Conservation (phyloP, 345 rosid species). For the Garcia nutans region DNA sequence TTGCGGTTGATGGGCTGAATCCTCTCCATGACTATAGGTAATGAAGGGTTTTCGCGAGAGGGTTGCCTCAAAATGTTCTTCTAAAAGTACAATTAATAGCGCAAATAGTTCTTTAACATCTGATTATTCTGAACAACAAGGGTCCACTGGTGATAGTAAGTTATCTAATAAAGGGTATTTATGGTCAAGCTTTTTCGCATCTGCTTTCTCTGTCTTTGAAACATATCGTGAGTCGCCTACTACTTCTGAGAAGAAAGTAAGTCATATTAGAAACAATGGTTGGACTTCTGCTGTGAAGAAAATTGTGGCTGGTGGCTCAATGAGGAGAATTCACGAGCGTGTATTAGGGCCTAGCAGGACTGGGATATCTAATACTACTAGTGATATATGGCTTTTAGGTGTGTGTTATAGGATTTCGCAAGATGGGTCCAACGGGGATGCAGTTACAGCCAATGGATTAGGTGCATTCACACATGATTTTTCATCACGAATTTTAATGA, state of each 20-base stretch:
- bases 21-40: slow-evolving; percentile 17
- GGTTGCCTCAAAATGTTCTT: slow-evolving; percentile 46
- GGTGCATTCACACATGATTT: slow-evolving; percentile 63
- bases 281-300: slow-evolving; percentile 74
- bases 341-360: slow-evolving; percentile 67
- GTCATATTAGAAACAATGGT: slow-evolving; percentile 45
- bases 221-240: slow-evolving; percentile 45
- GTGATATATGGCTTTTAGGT: slow-evolving; percentile 89
- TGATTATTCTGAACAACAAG: slow-evolving; percentile 52
- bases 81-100: slow-evolving; percentile 38
- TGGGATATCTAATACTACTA: slow-evolving; percentile 58
- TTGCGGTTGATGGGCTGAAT: slow-evolving; percentile 16
- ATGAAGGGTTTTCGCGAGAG: slow-evolving; percentile 65
- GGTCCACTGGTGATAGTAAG: slow-evolving; percentile 42
- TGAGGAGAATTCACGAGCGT: slow-evolving; percentile 85
- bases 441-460: slow-evolving; percentile 40
- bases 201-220: slow-evolving; percentile 69
- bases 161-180: slow-evolving; percentile 42
- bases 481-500: slow-evolving; percentile 71
- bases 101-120: slow-evolving; percentile 39
- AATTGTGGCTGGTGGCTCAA: slow-evolving; percentile 67
- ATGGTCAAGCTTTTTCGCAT: slow-evolving; percentile 60
- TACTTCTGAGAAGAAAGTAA: slow-evolving; percentile 41
- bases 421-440: slow-evolving; percentile 42
- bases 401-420: slow-evolving; percentile 60